phyloP scores from a whole-genome alignment of 2,329 filamentous ascomycete species.

The Arthrinium phaeospermum region DNA sequence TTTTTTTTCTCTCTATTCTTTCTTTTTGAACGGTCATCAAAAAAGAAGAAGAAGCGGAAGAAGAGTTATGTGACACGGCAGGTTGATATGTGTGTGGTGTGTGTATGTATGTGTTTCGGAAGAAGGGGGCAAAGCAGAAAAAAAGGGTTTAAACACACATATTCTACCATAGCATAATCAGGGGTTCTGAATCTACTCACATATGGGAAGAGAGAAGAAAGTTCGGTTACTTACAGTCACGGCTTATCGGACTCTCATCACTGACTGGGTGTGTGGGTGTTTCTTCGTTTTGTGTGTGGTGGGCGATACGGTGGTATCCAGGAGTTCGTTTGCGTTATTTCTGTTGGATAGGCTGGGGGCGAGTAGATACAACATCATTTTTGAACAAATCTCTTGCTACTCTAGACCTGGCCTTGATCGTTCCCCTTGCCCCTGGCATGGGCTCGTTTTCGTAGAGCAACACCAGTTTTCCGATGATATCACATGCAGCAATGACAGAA shows the following conservation, averaged over 20 bases:
- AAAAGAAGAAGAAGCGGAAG: background rate
- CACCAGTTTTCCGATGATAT: no score
- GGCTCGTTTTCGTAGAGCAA: background rate
- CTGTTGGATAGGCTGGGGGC: background rate
- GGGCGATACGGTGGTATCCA: background rate
- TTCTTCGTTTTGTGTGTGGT: background rate
- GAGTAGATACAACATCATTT: background rate
- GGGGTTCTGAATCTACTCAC: background rate
- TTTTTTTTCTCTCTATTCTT: background rate
- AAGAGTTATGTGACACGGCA: background rate
- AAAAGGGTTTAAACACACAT: background rate
- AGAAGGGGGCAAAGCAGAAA: background rate
- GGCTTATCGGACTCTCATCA: background rate
- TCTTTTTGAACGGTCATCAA: background rate
- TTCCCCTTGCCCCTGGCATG: no score
- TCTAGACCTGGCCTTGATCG: background rate
- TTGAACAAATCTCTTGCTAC: background rate
- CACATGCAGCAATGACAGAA: background rate
- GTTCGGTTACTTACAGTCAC: background rate
- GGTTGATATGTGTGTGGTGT: background rate
- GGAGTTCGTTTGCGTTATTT: background rate
- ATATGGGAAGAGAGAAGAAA: background rate
- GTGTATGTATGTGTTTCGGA: background rate
- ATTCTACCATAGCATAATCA: constrained; percentile 8
- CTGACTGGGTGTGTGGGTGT: background rate